Evolutionary conservation across 2,329 filamentous ascomycete genomes (phyloP).

Genomic region (Colletotrichum sp.): DNA sequence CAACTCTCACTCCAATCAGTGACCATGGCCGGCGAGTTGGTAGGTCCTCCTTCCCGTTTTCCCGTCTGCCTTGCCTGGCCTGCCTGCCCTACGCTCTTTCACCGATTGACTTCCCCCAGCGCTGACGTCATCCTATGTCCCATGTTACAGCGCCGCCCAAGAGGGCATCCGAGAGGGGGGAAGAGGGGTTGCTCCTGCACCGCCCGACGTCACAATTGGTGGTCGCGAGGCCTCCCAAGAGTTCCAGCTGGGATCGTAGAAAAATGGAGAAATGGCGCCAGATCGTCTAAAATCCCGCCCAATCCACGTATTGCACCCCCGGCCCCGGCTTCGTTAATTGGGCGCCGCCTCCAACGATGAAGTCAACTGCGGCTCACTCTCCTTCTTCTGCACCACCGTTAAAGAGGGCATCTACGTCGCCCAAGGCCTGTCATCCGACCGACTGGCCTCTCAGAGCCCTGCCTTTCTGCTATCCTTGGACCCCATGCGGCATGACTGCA

Average conservation of each 20-base stretch:
- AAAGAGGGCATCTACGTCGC: not conserved
- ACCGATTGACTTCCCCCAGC: not conserved
- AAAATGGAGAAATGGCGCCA: constrained; percentile 4
- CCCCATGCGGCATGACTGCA: not conserved
- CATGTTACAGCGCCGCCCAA: not conserved
- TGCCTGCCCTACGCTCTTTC: not conserved
- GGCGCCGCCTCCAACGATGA: not conserved
- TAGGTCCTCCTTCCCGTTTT: not conserved
- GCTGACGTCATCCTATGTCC: constrained; percentile 11
- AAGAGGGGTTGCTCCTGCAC: not conserved
- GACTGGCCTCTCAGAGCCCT: not conserved
- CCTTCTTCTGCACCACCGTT: not conserved
- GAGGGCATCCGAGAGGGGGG: not conserved
- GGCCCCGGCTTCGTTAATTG: not conserved
- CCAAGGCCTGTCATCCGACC: not conserved
- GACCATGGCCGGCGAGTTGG: not conserved
- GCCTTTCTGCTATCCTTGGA: not conserved
- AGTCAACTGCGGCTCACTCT: constrained; percentile 12
- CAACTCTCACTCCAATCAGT: not conserved
- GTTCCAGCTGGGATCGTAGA: not conserved
- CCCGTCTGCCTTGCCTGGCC: not conserved
- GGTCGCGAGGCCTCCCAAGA: not conserved
- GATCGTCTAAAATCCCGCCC: constrained; percentile 9
- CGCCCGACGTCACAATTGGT: constrained; percentile 15
- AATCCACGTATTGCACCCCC: constrained; percentile 12